Base-by-base conservation (phyloP, 2,329 filamentous ascomycete species). In the Cordyceps cateniannulata region DNA sequence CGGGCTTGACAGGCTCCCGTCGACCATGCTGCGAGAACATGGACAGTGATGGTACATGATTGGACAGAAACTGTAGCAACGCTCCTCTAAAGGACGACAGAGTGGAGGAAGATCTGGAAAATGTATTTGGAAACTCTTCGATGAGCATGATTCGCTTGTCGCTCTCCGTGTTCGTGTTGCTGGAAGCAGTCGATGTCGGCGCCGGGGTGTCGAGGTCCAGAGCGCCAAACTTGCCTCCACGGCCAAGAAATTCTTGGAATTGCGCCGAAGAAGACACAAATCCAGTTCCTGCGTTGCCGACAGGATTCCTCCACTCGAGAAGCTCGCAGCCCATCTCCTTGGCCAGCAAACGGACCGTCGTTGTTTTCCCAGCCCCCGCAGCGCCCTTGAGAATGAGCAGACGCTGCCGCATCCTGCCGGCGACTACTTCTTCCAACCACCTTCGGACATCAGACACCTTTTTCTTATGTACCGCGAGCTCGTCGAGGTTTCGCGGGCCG, bases 401-500 rank as follows among this genome's bases (percentile, higher is more conserved):
- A 63, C 89, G 84, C 77, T 96, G 86, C 62, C 83, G 79, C 72
- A 83, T 75, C 42, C 79, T 78, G 18, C 90, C 89, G 27, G 75
- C 72, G 63, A 91, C 82, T 20, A 91, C 90, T 69, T 87, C 84
- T 48, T 89, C 85, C 38, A 99, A 77, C 93, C 95, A 98, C 62
- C 77, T 81, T 62, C 86, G 84, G 50, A 98, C 93, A 74, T 98
- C 93, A 2, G 85, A 76, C 6, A 98, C 90, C 73, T 99, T 99
- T 68, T 85, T 95, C 77, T 96, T 97, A 73, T 99, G 93, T 20
- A 99, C 93, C 0, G 89, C 93, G 50, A 99, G 78, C 75, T 98
- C 93, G 18, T 92, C 86, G 14, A 97, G 72, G 66, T 83, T 88
- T 3, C 72, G 69, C 0, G 93, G 93, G 2, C 84, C 87, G 72